Evolutionary conservation across 2,329 filamentous ascomycete species (phyloP), one percentile per base, ranked within the genome.

Genomic region (Pseudogymnoascus destructans): DNA sequence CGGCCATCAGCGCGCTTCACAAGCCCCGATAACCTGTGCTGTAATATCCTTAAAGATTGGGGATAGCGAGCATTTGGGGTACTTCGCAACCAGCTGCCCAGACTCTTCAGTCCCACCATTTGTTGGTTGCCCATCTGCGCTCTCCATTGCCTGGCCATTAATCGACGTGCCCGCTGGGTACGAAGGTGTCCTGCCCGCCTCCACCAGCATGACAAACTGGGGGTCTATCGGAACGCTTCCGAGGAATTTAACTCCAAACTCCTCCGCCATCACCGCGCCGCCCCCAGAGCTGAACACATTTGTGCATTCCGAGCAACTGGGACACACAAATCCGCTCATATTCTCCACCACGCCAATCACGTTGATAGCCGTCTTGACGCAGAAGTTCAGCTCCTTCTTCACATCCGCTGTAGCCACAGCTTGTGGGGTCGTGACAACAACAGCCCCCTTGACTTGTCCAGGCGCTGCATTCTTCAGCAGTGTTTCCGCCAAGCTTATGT

Each of bases 381-480:
- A 88, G 75, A 98, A 97, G 61, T 81, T 86, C 67, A 95, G 86
- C 73, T 98, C 93, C 59, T 91, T 83, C 64, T 33, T 85, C 35
- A 98, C 93, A 69, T 98, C 93, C 0, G 89, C 87, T 25, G 92
- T 95, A 10, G 89, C 85, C 55, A 98, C 87, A 0, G 92, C 93
- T 70, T 98, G 93, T 0, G 93, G 93, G 0, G 93, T 98, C 2
- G 93, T 98, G 1, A 98, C 92, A 0, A 98, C 84, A 0, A 98
- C 90, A 0, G 93, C 92, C 7, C 92, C 93, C 0, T 86, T 81
- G 2, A 96, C 79, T 64, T 90, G 86, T 0, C 82, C 82, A 0
- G 82, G 78, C 3, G 73, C 68, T n/a, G 80, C 76, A 59, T 79
- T 78, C 59, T 78, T 77, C 60, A 92, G 76, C 0, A 95, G 77